Percentiles rank a stretch among this genome's conserved stretches.
These are phyloP conservation scores for Tulasnella sp. DNA, from an alignment of 768 basidiomycete genomes.

Conservation along the genomic window DNA sequence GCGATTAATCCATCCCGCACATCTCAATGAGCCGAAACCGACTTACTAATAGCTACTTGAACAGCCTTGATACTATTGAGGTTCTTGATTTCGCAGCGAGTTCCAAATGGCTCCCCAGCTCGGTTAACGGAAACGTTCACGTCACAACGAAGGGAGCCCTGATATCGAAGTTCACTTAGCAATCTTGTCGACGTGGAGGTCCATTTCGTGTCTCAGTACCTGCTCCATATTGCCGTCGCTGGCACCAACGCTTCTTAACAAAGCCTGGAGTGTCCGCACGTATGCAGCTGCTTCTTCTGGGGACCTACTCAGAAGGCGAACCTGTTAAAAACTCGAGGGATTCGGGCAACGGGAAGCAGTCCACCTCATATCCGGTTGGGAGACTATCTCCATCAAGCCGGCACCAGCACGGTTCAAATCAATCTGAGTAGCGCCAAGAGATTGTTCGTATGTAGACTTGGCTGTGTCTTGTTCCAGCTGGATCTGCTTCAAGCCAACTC, in stretches of 20 bases:
- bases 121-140: constrained; percentile 92
- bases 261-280: constrained; percentile 76
- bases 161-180: constrained; percentile 16
- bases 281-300: constrained; percentile 91
- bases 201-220: constrained; percentile 48
- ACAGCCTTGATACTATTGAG: constrained; percentile 89
- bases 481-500: constrained; percentile 88
- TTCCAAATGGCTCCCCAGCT: constrained; percentile 61
- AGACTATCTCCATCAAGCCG: constrained; percentile 94
- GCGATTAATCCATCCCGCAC: not conserved
- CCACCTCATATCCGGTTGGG: constrained; percentile 84
- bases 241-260: constrained; percentile 80
- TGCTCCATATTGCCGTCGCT: constrained; percentile 98
- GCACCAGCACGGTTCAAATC: constrained; percentile 92
- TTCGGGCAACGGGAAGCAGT: constrained; percentile 41
- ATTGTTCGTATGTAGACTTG: constrained; percentile 62
- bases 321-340: constrained; percentile 40
- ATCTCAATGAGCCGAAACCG: not conserved
- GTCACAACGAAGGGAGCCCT: constrained; percentile 95
- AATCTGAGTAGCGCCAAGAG: constrained; percentile 57
- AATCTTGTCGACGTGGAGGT: not conserved
- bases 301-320: constrained; percentile 48
- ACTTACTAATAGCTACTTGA: constrained; percentile 77
- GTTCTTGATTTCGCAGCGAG: constrained; percentile 96
- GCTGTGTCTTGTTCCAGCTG: constrained; percentile 98